A percentile compares a stretch with the other conserved stretches of the same genome.
Evolutionary conservation across 1,139 yeast species (phyloP).

Genomic region (Blastobotrys persicus): DNA sequence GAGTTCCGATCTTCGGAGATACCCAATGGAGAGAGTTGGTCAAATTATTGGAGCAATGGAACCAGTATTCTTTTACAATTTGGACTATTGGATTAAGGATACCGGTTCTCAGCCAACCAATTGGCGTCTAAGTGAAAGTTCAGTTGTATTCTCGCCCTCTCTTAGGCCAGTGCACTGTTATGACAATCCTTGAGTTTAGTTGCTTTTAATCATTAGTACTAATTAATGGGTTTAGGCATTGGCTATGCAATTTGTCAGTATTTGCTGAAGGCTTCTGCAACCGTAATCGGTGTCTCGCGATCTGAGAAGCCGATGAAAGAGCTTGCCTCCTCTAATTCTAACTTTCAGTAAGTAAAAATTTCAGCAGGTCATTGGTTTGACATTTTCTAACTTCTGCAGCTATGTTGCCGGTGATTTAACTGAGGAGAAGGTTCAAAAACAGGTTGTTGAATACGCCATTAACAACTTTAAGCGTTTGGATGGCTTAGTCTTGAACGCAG

Average conservation of each 20-base stretch:
- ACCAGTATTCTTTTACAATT: too few relatives aligned
- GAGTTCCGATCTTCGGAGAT: too few relatives aligned
- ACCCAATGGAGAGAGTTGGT: too few relatives aligned
- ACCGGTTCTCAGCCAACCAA: too few relatives aligned
- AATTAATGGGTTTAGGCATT: slow-evolving; percentile 62
- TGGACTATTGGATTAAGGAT: too few relatives aligned
- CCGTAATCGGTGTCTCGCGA: slow-evolving; percentile 73
- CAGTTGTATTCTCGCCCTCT: too few relatives aligned
- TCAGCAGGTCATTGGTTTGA: neutral
- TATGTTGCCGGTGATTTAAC: slow-evolving; percentile 63
- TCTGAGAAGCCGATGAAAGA: slow-evolving; percentile 48
- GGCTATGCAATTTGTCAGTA: slow-evolving; percentile 67
- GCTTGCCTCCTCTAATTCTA: slow-evolving; percentile 36
- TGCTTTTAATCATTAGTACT: neutral
- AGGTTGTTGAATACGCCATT: slow-evolving; percentile 50
- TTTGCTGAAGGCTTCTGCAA: slow-evolving; percentile 46
- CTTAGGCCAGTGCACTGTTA: too few relatives aligned
- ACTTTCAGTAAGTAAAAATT: slow-evolving; percentile 43
- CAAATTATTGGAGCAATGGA: too few relatives aligned
- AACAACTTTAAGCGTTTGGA: slow-evolving; percentile 59
- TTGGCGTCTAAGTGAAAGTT: too few relatives aligned
- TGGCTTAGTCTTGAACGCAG: slow-evolving; percentile 82
- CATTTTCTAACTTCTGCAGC: slow-evolving; percentile 18
- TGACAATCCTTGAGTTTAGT: neutral
- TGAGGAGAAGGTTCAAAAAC: slow-evolving; percentile 39